Percentiles rank a stretch among this genome's conserved stretches.
Conservation (phyloP, 2,329 filamentous ascomycete species). For the Emericellopsis atlantica region DNA sequence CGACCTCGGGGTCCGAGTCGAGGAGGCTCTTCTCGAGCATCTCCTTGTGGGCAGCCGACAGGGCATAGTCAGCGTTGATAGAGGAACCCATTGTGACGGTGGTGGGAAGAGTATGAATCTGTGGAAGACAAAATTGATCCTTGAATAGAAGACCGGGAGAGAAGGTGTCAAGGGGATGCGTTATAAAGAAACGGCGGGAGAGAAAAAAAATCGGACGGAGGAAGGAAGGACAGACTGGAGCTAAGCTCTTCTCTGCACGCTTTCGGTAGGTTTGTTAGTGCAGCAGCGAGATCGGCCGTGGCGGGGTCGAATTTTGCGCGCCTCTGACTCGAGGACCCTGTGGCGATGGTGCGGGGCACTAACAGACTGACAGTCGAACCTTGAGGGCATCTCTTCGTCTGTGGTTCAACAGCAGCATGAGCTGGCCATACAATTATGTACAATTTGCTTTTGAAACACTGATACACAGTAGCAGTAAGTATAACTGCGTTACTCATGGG, state of each 20-base stretch:
- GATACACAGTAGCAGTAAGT: too few species aligned
- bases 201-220: neutral
- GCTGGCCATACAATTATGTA: too few species aligned
- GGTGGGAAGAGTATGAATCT: constrained; percentile 1
- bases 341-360: neutral
- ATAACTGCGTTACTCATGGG: too few species aligned
- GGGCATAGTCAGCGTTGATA: constrained; percentile 33
- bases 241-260: neutral
- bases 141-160: neutral
- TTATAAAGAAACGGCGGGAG: neutral
- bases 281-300: neutral
- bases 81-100: constrained; percentile 23
- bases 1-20: constrained; percentile 87
- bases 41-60: constrained; percentile 46
- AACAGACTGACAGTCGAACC: neutral
- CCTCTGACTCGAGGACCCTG: neutral
- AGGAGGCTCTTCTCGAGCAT: constrained; percentile 93
- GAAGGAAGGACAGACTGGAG: neutral
- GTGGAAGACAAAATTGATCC: neutral
- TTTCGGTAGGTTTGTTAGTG: too few species aligned
- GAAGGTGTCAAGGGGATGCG: neutral
- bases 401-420: too few species aligned
- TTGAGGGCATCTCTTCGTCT: too few species aligned
- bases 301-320: neutral
- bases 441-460: too few species aligned